Base-by-base conservation (phyloP, 73 alveolate genomes). In the Durusdinium trenchii region DNA sequence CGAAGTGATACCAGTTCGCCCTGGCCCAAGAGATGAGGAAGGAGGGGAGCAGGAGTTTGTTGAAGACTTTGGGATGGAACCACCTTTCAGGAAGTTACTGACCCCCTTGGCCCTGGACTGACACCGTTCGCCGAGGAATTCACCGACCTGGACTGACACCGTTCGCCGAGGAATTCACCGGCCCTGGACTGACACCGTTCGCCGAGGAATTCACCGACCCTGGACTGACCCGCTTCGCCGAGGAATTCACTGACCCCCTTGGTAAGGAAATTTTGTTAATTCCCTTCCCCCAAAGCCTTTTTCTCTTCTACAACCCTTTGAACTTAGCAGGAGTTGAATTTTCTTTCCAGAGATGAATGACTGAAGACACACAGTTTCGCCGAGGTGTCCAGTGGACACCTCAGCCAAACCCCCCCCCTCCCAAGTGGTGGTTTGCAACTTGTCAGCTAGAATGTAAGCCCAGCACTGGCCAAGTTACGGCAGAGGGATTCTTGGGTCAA, bases 391-490 rank as follows among this genome's bases (percentile, higher is more conserved):
- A 46, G 69, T 46, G 90, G 28, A 26, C n/a, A 46, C 42, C 47
- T 79, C 90, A 79, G 90, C 90, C 90, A 79, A 79, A 79, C 69
- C 90, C 90, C 67, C 47, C 14, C 32, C 64, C 67, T 47, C 43
- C 69, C 43, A 54, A 9, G n/a, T n/a, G n/a, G n/a, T n/a, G n/a
- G n/a, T n/a, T n/a, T n/a, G n/a, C n/a, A n/a, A n/a, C n/a, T n/a
- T n/a, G n/a, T 76, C 9, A 9, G 5, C 48, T 36, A 36, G 9
- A 10, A 10, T 6, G 38, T 18, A 18, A 71, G 9, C 48, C 84
- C 84, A 71, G 38, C 9, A 71, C 18, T 3, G 6, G 3, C 51
- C 51, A 3, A 14, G 6, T 5, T 18, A 18, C 28, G 32, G 51
- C 9, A 30, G 69, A 57, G 12, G 12, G 32, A 36, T 36, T 71